Evolutionary conservation across 1,284 basidiomycete genomes (phyloP), one percentile per base, ranked within the genome.

Genomic region (Tilletiaria anomala): DNA sequence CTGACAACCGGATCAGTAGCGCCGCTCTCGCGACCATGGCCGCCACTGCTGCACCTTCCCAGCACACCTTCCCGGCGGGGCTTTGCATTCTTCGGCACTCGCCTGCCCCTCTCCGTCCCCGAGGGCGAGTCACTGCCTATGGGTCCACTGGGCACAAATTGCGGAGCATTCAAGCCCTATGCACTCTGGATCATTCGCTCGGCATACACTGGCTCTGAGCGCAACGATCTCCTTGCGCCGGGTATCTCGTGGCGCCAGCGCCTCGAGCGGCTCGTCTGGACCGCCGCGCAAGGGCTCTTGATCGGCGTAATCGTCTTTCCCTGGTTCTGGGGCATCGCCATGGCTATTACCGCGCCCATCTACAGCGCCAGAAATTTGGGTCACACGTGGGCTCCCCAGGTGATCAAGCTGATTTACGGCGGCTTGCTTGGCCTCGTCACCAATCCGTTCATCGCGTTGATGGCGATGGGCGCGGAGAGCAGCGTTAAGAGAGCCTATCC

Each of bases 401-500:
- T 65, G 24, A 67, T 68, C 55, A 69, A 68, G 48, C 51, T 65
- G 16, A 33, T 68, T 3, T 69, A 47, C 16, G 68, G 67, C 14
- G 61, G 35, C 3, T 35, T 62, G 5, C 17, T 62, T 20, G 48
- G 49, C 16, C 42, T 65, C 16, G 32, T 65, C 14, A 65, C 61
- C 4, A 65, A 65, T 21, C 61, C 61, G 15, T 39, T 62, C 45
- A 60, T 65, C 41, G 59, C 59, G 8, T 37, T 65, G n/a, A 50
- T 62, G 50, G 51, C 56, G 14, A 50, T 65, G 47, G 61, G 61
- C 10, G 59, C 61, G 1, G 59, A 65, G 26, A 8, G n/a, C 26
- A 29, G n/a, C 26, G 26, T 29, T n/a, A 29, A 29, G 26, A 8
- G 26, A 8, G 26, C 26, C 26, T 29, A 29, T n/a, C 26, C 26